Base-by-base conservation (phyloP, 768 basidiomycete species). In the Dacryopinax primogenitus region DNA sequence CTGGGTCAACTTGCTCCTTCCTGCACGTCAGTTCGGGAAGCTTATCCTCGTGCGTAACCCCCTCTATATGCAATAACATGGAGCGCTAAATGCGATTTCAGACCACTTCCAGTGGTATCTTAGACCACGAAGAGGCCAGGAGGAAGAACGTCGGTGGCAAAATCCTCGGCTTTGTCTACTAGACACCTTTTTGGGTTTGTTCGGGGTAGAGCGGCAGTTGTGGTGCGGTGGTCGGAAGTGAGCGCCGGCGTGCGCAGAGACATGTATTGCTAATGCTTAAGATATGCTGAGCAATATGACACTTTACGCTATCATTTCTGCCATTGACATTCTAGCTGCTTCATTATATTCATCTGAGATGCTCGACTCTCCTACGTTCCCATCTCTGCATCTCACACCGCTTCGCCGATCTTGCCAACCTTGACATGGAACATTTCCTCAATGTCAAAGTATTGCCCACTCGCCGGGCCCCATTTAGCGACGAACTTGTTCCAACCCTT, bases 81-180 rank as follows among this genome's bases (percentile, higher is more conserved):
- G 33, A 45, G 28, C 34, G 66, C 30, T n/a, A n/a, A n/a, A 28
- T 44, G 33, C 26, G 2, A 18, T 21, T 63, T 1, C 66, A 92
- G 90, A 99, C 95, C 70, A 98, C 95, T 62, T 95, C 92, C 21
- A 92, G 92, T 18, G 96, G 96, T 69, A 99, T 98, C 77, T 83
- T 98, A 75, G 96, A 97, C 79, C 96, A 99, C 76, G 93, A 96
- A 77, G 95, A 98, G 82, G 95, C 95, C 51, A 86, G 95, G 79
- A 87, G 93, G 73, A 98, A 97, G 82, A 93, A 95, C 78, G 86
- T 96, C 66, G 94, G 92, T 78, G 94, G 94, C 67, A 96, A 96
- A 80, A 82, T 96, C 67, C 79, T 94, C 63, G 91, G 92, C 68
- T 95, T 92, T 76, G 88, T 91, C 67, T 93, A 94, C 78, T 93